Percentiles rank a stretch among this genome's conserved stretches.
phyloP scores from a whole-genome alignment of 2,329 filamentous ascomycete species.

The Aotearoamyces nothofagi region DNA sequence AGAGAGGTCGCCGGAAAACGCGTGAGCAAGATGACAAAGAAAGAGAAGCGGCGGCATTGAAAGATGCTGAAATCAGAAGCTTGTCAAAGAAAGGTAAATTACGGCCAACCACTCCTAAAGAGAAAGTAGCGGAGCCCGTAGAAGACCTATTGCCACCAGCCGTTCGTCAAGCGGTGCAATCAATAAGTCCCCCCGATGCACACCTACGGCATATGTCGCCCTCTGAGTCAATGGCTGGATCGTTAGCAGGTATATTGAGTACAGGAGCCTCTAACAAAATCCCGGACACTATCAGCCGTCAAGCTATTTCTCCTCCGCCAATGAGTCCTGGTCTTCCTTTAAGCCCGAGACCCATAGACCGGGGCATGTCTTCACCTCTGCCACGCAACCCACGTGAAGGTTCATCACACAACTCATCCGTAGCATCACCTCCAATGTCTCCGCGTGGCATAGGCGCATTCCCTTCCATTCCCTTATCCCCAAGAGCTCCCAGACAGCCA shows the following conservation, averaged over 20 bases:
- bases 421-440: constrained; percentile 54
- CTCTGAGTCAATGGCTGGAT: constrained; percentile 25
- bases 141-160: too few species aligned
- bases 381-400: constrained; percentile 37
- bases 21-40: constrained; percentile 76
- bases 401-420: constrained; percentile 21
- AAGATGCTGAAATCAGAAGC: constrained; percentile 56
- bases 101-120: constrained; percentile 24
- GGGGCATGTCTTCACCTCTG: constrained; percentile 41
- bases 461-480: constrained; percentile 44
- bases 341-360: constrained; percentile 38
- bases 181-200: constrained; percentile 19
- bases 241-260: constrained; percentile 36
- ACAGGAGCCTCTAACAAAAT: constrained; percentile 11
- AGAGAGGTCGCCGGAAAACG: constrained; percentile 67
- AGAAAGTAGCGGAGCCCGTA: constrained; percentile 21
- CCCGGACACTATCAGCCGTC: constrained; percentile 6
- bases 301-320: constrained; percentile 26
- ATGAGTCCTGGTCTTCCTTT: constrained; percentile 44
- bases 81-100: constrained; percentile 54
- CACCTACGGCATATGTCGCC: constrained; percentile 18
- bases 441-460: constrained; percentile 34
- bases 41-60: constrained; percentile 50
- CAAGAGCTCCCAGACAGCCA: constrained; percentile 57
- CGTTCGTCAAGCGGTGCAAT: constrained; percentile 19